Evolutionary conservation across 2,329 filamentous ascomycete genomes (phyloP).

Genomic region (Corinectria fuckeliana): DNA sequence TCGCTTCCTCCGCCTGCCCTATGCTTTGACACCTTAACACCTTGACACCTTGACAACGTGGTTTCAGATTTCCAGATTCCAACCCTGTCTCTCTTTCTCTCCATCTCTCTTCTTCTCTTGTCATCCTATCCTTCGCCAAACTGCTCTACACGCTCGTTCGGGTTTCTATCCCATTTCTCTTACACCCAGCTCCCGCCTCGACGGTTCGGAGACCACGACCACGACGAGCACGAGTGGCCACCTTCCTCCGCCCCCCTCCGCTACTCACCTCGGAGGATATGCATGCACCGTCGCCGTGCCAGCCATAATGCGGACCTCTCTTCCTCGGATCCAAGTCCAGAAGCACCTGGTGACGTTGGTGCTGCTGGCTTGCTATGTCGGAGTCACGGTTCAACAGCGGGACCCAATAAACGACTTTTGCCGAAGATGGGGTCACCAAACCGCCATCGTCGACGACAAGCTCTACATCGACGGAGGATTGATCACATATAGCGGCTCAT

Average conservation of each 20-base stretch:
- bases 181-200: not conserved
- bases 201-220: not conserved
- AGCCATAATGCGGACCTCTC: conserved; percentile 36
- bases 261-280: conserved; percentile 28
- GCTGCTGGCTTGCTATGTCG: conserved; percentile 28
- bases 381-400: conserved; percentile 44
- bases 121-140: not conserved
- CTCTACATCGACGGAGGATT: conserved; percentile 69
- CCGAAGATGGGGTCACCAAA: conserved; percentile 64
- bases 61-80: not conserved
- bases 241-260: not conserved
- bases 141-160: conserved; percentile 13
- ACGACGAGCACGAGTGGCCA: conserved; percentile 12
- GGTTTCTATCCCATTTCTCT: not conserved
- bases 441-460: conserved; percentile 62
- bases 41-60: conserved; percentile 12
- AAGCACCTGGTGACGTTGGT: conserved; percentile 28
- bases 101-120: not conserved
- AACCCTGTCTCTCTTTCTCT: conserved; percentile 4
- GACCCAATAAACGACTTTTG: conserved; percentile 63
- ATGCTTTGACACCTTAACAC: conserved; percentile 3
- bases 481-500: conserved; percentile 59
- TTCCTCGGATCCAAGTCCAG: conserved; percentile 24
- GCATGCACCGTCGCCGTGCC: conserved; percentile 26
- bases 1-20: conserved; percentile 6